phyloP scores from a whole-genome alignment of 352 stramenopile species.

The Globisporangium barbulae region DNA sequence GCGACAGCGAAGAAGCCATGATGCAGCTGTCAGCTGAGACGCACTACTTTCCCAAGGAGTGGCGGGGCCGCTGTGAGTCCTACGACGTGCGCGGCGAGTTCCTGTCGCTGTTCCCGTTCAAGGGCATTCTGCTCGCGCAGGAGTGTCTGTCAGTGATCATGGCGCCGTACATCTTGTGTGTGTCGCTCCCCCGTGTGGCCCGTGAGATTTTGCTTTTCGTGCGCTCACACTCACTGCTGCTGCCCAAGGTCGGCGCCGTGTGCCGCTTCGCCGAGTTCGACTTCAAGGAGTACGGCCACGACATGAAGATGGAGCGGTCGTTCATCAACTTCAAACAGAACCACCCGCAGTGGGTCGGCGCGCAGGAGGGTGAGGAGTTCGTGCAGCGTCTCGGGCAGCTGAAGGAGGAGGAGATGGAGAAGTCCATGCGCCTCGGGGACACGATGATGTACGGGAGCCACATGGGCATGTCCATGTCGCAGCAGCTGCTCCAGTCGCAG shows the following conservation, averaged over 20 bases:
- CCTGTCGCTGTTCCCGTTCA: constrained; percentile 92
- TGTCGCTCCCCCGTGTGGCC: constrained; percentile 91
- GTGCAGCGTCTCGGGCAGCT: constrained; percentile 66
- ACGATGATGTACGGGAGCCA: constrained; percentile 76
- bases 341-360: constrained; percentile 82
- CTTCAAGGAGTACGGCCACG: constrained; percentile 93
- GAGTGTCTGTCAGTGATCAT: constrained; percentile 94
- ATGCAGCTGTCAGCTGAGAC: constrained; percentile 88
- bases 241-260: constrained; percentile 92
- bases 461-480: constrained; percentile 67
- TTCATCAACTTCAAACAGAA: constrained; percentile 97
- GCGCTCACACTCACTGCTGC: constrained; percentile 87
- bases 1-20: constrained; percentile 84
- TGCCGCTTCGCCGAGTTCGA: constrained; percentile 96
- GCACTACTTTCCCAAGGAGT: constrained; percentile 96
- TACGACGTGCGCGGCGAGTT: constrained; percentile 89
- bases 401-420: constrained; percentile 84
- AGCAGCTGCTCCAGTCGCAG: constrained; percentile 86
- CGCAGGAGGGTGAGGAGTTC: constrained; percentile 66
- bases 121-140: constrained; percentile 90
- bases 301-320: constrained; percentile 96
- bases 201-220: constrained; percentile 94
- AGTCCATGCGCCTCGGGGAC: constrained; percentile 81
- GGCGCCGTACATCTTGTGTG: constrained; percentile 95
- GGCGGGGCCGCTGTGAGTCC: constrained; percentile 85